Percentiles rank a stretch among this genome's conserved stretches.
Conservation (phyloP, 129 eudicot genomes). For the Lactuca sativa region DNA sequence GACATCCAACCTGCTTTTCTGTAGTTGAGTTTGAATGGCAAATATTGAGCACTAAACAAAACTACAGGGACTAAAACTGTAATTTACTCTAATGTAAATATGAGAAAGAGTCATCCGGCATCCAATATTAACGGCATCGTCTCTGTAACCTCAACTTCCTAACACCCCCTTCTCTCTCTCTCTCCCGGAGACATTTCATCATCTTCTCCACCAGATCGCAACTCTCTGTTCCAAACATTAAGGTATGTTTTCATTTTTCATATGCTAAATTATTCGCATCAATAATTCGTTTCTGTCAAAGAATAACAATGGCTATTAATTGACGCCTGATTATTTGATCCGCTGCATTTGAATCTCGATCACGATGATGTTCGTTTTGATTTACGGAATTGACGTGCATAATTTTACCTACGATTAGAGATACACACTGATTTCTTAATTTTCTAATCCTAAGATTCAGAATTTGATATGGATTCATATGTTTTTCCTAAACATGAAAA, state of each 20-base stretch:
- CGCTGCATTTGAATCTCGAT: constrained; percentile 3
- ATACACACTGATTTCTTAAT: background rate
- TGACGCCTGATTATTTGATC: background rate
- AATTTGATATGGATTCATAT: background rate
- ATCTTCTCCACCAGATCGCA: constrained; percentile 15
- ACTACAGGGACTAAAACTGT: too few species aligned
- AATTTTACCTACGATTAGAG: background rate
- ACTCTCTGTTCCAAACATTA: background rate
- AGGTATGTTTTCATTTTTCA: constrained; percentile 1
- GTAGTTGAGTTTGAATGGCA: too few species aligned
- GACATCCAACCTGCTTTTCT: too few species aligned
- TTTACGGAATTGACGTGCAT: background rate
- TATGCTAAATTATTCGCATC: background rate
- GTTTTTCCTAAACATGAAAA: background rate
- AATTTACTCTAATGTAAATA: background rate
- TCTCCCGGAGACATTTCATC: constrained; percentile 4
- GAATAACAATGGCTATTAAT: background rate
- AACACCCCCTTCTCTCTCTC: constrained; percentile 14
- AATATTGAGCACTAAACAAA: too few species aligned
- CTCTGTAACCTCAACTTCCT: background rate
- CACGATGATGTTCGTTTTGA: background rate
- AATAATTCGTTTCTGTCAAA: constrained; percentile 8
- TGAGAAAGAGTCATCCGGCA: constrained; percentile 12
- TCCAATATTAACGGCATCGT: constrained; percentile 15
- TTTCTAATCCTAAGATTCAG: background rate